phyloP scores from a whole-genome alignment of 495 filamentous ascomycete genomes.

The Neurospora sp. region DNA sequence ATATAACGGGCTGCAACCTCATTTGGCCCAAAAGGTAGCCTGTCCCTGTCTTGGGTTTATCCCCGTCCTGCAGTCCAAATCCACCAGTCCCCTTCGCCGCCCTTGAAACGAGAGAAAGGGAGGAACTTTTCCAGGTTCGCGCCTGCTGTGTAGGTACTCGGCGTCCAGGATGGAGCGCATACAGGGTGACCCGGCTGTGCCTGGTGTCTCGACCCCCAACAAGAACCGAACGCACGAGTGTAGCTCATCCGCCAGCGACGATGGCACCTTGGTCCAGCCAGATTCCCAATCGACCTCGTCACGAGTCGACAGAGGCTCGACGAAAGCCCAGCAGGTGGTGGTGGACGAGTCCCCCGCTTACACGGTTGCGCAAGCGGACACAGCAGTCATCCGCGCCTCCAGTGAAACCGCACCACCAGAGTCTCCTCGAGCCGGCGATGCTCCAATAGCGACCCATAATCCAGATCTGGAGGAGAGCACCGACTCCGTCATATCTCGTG shows the following conservation, averaged over 20 bases:
- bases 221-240: slow-evolving; percentile 1
- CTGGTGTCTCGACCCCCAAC: neutral
- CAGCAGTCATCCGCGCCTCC: neutral
- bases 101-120: neutral
- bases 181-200: slow-evolving; percentile 2
- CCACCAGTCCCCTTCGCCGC: neutral
- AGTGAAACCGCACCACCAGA: neutral
- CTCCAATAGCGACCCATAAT: slow-evolving; percentile 1
- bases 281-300: neutral
- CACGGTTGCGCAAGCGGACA: neutral
- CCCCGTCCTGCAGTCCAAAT: neutral
- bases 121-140: neutral
- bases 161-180: slow-evolving; percentile 6
- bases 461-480: slow-evolving; percentile 2
- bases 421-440: neutral
- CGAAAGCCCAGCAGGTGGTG: neutral
- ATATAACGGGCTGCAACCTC: neutral
- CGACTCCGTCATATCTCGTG: neutral
- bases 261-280: neutral
- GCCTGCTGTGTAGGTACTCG: neutral
- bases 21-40: neutral
- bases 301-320: neutral
- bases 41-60: neutral
- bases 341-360: neutral
- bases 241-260: slow-evolving; percentile 1